Conservation (phyloP, 1,139 yeast species). For the Lodderomyces oxycetoniae region DNA sequence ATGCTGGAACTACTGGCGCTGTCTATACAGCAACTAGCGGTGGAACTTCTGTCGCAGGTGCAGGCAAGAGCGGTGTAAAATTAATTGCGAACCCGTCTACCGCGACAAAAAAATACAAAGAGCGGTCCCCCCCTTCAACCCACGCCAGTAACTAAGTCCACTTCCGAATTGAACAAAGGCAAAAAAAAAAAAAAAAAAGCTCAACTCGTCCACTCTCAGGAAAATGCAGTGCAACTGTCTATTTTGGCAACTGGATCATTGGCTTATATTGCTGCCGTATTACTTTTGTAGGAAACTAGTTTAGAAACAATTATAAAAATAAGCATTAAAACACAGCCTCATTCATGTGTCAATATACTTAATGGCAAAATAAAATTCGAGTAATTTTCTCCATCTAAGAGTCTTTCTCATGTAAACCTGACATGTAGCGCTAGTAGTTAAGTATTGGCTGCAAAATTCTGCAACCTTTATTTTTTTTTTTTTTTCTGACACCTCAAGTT, state of each 20-base stretch:
- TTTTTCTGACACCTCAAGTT: background rate
- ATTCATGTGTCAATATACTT: background rate
- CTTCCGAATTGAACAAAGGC: too few species aligned
- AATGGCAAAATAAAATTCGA: background rate
- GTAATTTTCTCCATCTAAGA: too few species aligned
- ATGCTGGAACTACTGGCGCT: constrained; percentile 6
- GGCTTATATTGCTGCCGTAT: constrained; percentile 1
- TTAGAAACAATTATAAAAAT: background rate
- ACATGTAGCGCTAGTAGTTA: too few species aligned
- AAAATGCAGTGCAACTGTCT: background rate
- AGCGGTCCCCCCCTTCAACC: too few species aligned
- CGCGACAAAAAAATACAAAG: too few species aligned
- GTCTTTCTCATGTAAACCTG: too few species aligned
- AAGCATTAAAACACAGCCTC: background rate
- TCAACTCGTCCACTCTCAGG: too few species aligned
- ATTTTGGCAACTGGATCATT: constrained; percentile 1
- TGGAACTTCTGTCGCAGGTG: constrained; percentile 5
- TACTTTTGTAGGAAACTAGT: background rate
- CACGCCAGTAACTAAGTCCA: too few species aligned
- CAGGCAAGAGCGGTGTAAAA: constrained; percentile 4
- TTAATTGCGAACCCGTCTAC: too few species aligned
- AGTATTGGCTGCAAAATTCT: constrained; percentile 1
- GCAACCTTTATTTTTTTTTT: background rate
- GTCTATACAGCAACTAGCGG: constrained; percentile 2
- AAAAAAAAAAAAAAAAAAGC: too few species aligned